Evolutionary conservation across 2,329 filamentous ascomycete genomes (phyloP).

Genomic region (Alternaria burnsii): DNA sequence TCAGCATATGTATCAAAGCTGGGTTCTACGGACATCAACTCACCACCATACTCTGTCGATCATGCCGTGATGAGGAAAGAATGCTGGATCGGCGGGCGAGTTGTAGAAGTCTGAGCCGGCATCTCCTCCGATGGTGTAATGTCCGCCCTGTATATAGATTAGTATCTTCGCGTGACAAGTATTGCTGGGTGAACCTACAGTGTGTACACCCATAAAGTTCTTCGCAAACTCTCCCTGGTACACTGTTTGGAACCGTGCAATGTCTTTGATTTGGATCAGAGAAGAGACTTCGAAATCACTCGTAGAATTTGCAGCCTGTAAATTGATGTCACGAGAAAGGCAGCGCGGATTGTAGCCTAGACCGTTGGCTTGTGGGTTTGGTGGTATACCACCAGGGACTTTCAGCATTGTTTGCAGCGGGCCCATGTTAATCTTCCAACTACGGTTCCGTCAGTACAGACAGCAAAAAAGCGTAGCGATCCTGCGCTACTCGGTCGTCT

Average conservation of each 20-base stretch:
- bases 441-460: conserved; percentile 7
- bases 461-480: not conserved
- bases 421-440: conserved; percentile 54
- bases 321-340: conserved; percentile 48
- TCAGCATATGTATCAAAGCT: not conserved
- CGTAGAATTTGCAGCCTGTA: conserved; percentile 31
- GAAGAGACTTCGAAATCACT: conserved; percentile 32
- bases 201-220: conserved; percentile 54
- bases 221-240: conserved; percentile 51
- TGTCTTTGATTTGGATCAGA: conserved; percentile 35
- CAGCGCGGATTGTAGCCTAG: conserved; percentile 50
- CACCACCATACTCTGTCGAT: conserved; percentile 58
- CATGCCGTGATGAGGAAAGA: conserved; percentile 59
- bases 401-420: conserved; percentile 54
- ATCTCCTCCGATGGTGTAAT: conserved; percentile 49
- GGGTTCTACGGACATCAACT: not conserved
- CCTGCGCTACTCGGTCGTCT: not conserved
- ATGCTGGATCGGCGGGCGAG: conserved; percentile 57
- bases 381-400: conserved; percentile 22
- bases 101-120: conserved; percentile 51
- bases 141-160: conserved; percentile 42
- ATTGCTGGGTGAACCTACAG: conserved; percentile 10
- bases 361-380: conserved; percentile 40
- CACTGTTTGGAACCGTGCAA: conserved; percentile 46
- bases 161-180: no score